Base-by-base conservation (phyloP, 2,329 filamentous ascomycete genomes). In the Xylariales sp. region DNA sequence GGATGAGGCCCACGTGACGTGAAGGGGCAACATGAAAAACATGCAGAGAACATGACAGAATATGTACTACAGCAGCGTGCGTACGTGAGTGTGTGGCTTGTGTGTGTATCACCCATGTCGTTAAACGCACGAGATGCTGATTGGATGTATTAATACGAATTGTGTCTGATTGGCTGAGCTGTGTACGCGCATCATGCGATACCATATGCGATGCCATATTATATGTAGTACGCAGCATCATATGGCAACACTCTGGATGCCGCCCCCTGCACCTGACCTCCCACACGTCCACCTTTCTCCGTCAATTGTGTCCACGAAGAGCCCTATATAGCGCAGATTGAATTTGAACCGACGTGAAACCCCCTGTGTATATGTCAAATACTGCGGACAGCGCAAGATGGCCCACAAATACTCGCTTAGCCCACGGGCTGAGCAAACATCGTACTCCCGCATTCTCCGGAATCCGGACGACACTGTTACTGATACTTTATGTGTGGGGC, bases 351-450 rank as follows among this genome's bases (percentile, higher is more conserved):
- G 39, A 41, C 39, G 39, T 14, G 39, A 41, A 23, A 49, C 8
- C 49, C 49, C 36, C 23, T 23, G 23, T 23, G 23, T 23, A 23
- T 23, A 23, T 6, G 16, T 30, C 32, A 32, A 16, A 14, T 56
- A 45, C 39, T 56, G 54, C 39, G 39, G 45, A 45, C 39, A n/a
- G 54, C 39, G 54, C 39, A 45, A 14, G 14, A 55, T 36, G 32
- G 23, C 16, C 48, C 36, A 10, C 50, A 8, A 18, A 10, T 18
- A 18, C 36, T 3, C 54, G 9, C 14, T 5, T 8, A 45, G 12
- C 14, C 39, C 23, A 1, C 30, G 3, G 23, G 23, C 23, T 23
- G 30, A 45, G 30, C 7, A 14, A 43, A 10, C 10, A 56, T 12
- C 16, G 9, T 56, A 45, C 32, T 5, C 18, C 39, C 39, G 9